phyloP scores from a whole-genome alignment of 768 basidiomycete species.

The Hypholoma fasciculare region DNA sequence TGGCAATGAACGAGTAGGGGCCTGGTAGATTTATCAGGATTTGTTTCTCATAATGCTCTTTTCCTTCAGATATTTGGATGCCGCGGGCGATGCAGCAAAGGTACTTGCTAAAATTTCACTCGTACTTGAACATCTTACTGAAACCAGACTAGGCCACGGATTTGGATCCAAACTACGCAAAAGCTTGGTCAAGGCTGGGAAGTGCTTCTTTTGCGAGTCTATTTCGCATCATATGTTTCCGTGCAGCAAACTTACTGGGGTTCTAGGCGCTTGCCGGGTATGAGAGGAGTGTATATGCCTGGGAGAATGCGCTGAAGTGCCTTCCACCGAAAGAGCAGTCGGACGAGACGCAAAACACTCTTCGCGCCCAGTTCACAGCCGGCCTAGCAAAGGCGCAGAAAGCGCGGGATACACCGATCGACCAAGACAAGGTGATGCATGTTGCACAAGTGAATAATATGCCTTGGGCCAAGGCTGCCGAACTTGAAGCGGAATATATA shows the following conservation, averaged over 20 bases:
- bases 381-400: conserved; percentile 25
- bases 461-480: conserved; percentile 29
- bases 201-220: conserved; percentile 28
- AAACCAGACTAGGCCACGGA: conserved; percentile 30
- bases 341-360: conserved; percentile 28
- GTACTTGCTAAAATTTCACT: conserved; percentile 10
- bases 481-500: conserved; percentile 16
- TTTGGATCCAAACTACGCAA: conserved; percentile 39
- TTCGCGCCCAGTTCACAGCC: conserved; percentile 34
- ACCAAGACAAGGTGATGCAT: not conserved
- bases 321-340: conserved; percentile 26
- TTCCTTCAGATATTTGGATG: conserved; percentile 28
- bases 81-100: conserved; percentile 28
- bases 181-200: conserved; percentile 42
- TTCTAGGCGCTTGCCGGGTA: conserved; percentile 23
- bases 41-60: not conserved
- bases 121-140: not conserved
- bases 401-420: conserved; percentile 1
- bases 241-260: not conserved
- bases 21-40: not conserved
- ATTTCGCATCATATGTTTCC: not conserved
- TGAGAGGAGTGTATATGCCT: conserved; percentile 21
- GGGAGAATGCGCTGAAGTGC: conserved; percentile 30
- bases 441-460: conserved; percentile 5
- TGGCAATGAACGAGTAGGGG: conserved; percentile 35